Percentiles rank a stretch among this genome's conserved stretches.
Conservation (phyloP, 441 rosid genomes). For the Pelargonium fulgidum region DNA sequence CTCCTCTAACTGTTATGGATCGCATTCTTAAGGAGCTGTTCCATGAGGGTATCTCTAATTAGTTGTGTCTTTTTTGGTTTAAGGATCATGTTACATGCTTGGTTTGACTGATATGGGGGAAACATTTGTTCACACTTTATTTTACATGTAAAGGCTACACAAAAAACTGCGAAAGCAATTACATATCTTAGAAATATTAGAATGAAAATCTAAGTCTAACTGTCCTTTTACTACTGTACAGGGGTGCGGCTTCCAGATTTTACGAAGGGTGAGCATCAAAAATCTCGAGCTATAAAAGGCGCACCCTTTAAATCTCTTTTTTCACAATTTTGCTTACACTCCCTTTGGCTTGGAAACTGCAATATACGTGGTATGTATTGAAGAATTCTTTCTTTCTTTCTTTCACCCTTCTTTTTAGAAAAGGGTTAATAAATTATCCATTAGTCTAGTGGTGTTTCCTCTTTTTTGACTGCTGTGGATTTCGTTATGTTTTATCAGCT, state of each 20-base stretch:
- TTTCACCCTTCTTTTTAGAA: not conserved
- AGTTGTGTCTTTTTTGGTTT: not conserved
- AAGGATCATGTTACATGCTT: not conserved
- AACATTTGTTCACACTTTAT: not conserved
- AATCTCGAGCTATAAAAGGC: constrained; percentile 80
- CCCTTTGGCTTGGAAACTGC: constrained; percentile 90
- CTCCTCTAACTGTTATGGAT: constrained; percentile 82
- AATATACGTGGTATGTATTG: constrained; percentile 75
- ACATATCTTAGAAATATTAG: not conserved
- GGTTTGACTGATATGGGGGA: not conserved
- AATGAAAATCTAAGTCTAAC: not conserved
- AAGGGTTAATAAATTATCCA: not conserved
- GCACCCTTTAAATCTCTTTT: constrained; percentile 80
- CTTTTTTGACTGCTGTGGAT: constrained; percentile 21
- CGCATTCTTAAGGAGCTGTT: constrained; percentile 92
- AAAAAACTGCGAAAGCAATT: not conserved
- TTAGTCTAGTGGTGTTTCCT: constrained; percentile 12
- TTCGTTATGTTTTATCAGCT: constrained; percentile 42
- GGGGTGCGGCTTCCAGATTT: constrained; percentile 48
- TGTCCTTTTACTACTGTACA: constrained; percentile 18
- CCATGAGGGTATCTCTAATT: constrained; percentile 53
- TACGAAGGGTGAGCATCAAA: constrained; percentile 55
- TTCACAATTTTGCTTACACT: constrained; percentile 77
- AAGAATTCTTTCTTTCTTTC: constrained; percentile 15
- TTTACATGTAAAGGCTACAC: not conserved